These are phyloP conservation scores for Cucurbita pepo DNA, from an alignment of 306 rosid genomes.

Conservation along the genomic window DNA sequence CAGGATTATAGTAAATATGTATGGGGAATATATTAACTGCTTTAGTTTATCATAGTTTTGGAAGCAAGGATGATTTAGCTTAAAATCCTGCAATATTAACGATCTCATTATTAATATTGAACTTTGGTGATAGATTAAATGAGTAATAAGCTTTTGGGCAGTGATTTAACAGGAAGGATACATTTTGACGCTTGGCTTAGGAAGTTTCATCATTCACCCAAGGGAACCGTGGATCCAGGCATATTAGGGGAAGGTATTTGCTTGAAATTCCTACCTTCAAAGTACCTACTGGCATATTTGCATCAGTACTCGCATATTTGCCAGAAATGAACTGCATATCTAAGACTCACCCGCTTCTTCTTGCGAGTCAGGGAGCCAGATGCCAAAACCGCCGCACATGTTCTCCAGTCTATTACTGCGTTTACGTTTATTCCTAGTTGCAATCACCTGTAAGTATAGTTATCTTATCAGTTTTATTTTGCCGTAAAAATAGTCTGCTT, in stretches of 20 bases:
- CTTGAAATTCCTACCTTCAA: constrained; percentile 32
- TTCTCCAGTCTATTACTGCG: constrained; percentile 59
- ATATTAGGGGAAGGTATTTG: neutral
- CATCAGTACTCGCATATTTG: neutral
- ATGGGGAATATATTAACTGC: neutral
- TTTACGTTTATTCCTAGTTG: constrained; percentile 47
- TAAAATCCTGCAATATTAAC: neutral
- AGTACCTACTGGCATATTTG: constrained; percentile 43
- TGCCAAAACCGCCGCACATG: constrained; percentile 89
- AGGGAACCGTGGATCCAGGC: neutral
- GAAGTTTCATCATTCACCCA: neutral
- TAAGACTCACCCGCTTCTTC: constrained; percentile 41
- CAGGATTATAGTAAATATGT: neutral
- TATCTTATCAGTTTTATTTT: neutral
- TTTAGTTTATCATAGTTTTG: neutral
- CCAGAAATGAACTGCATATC: neutral
- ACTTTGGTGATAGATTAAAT: neutral
- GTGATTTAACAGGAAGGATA: neutral
- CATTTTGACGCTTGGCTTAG: neutral
- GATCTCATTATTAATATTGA: neutral
- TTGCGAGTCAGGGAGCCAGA: constrained; percentile 60
- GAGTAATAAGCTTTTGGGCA: neutral
- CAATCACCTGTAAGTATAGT: constrained; percentile 29
- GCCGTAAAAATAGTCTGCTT: neutral
- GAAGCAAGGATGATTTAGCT: neutral